Base-by-base conservation (phyloP, 2,329 filamentous ascomycete genomes). In the Aspergillus proliferans region DNA sequence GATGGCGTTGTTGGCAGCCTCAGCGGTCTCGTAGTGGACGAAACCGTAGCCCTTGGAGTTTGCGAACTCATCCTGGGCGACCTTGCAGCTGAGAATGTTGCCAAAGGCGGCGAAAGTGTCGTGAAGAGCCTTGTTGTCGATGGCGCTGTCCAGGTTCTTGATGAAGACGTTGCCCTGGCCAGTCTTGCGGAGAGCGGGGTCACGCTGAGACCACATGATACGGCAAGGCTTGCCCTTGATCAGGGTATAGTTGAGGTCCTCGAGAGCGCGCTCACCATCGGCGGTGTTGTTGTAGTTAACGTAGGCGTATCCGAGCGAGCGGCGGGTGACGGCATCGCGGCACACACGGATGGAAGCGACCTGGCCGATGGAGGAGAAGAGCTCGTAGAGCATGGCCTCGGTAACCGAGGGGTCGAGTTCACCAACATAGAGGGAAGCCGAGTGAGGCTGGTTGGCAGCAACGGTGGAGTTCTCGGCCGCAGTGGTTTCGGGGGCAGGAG, bases 141-240 rank as follows among this genome's bases (percentile, higher is more conserved):
- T 98, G 64, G 93, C 93, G 61, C 86, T 86, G 73, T 98, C 93
- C 59, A 98, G 81, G 79, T 98, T 98, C 86, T 98, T 98, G 84
- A 98, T 98, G 83, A 98, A 98, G 65, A 98, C 92, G 70, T 98
- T 98, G 72, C 93, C 93, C 77, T 96, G 90, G 60, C 93, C 93
- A 62, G 90, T 98, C 86, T 98, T 98, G 79, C 93, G 93, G 65
- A 98, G 85, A 71, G 92, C 92, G 59, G 93, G 93, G 75, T 98
- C 93, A 73, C 93, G 93, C 83, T 98, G 93, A 58, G 93, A 98
- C 93, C 93, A 98, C 93, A 98, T 98, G 78, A 98, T 98, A 69
- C 93, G 92, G 87, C 93, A 98, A 53, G 93, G 92, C 70, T 88
- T 90, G 65, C 91, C 91, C 83, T 97, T 97, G 80, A 98, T 97